These are phyloP conservation scores for Hippophae gyantsensis DNA, from an alignment of 306 rosid species.

Conservation along the genomic window DNA sequence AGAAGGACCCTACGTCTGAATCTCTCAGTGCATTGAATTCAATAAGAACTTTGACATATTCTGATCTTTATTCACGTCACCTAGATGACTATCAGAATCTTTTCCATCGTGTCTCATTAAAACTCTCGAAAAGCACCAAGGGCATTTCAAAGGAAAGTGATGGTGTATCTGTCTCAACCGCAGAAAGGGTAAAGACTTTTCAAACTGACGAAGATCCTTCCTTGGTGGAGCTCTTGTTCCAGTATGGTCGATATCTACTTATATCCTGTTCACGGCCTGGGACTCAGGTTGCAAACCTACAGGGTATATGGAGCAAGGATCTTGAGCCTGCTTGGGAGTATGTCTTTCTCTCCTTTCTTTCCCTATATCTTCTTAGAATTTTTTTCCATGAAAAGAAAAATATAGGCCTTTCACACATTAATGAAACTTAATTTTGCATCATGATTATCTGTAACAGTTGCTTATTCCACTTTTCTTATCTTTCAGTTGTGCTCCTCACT, in stretches of 20 bases:
- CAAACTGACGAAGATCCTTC: slow-evolving; percentile 80
- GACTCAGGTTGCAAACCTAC: slow-evolving; percentile 78
- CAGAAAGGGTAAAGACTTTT: slow-evolving; percentile 70
- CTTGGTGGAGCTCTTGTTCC: slow-evolving; percentile 76
- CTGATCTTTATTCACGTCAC: slow-evolving; percentile 54
- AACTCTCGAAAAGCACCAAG: slow-evolving; percentile 60
- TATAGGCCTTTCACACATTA: too few relatives aligned
- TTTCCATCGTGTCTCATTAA: slow-evolving; percentile 78
- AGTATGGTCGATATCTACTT: slow-evolving; percentile 80
- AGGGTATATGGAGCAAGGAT: slow-evolving; percentile 85
- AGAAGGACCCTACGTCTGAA: slow-evolving; percentile 65
- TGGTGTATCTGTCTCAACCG: slow-evolving; percentile 47
- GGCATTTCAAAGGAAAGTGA: slow-evolving; percentile 19
- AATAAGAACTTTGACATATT: slow-evolving; percentile 33
- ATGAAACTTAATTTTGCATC: not conserved
- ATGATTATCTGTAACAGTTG: slow-evolving; percentile 2
- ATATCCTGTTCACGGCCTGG: slow-evolving; percentile 80
- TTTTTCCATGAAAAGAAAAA: not conserved
- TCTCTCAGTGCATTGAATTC: slow-evolving; percentile 39
- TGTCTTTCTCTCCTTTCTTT: slow-evolving; percentile 18
- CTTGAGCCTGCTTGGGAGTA: slow-evolving; percentile 83
- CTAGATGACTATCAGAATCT: slow-evolving; percentile 70
- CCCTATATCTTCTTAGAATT: not conserved
- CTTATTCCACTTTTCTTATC: slow-evolving; percentile 19
- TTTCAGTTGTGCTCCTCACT: slow-evolving; percentile 83